These are phyloP conservation scores for Kurtzmaniella quercitrusa DNA, from an alignment of 1,139 yeast genomes.

Conservation along the genomic window DNA sequence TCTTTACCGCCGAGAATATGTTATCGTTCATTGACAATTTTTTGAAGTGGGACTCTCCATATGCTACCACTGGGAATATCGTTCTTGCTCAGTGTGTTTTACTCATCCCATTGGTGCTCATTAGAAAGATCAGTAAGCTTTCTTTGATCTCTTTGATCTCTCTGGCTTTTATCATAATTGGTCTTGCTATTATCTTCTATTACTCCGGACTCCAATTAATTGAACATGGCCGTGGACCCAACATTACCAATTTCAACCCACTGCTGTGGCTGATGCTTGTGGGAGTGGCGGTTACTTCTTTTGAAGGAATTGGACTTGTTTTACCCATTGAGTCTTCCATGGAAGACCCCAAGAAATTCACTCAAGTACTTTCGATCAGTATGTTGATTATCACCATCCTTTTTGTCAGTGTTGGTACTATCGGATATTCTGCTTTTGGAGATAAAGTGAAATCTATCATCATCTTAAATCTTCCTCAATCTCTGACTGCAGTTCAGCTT, in stretches of 20 bases:
- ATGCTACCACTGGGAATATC: conserved; percentile 23
- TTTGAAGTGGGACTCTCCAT: conserved; percentile 10
- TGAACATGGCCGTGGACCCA: conserved; percentile 46
- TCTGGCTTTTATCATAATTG: conserved; percentile 59
- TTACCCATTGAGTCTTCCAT: conserved; percentile 76
- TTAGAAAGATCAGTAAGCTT: conserved; percentile 67
- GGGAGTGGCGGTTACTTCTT: conserved; percentile 79
- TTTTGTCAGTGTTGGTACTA: conserved; percentile 58
- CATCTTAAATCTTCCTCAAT: conserved; percentile 66
- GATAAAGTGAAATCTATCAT: conserved; percentile 63
- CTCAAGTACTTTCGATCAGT: conserved; percentile 56
- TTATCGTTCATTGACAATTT: conserved; percentile 36
- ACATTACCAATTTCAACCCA: conserved; percentile 49
- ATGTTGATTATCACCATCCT: conserved; percentile 55
- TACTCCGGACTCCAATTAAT: conserved; percentile 48
- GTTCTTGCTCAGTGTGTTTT: conserved; percentile 55
- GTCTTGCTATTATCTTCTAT: conserved; percentile 58
- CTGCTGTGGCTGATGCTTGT: conserved; percentile 67
- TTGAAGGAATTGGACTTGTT: conserved; percentile 76
- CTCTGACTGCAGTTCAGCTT: conserved; percentile 55
- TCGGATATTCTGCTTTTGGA: conserved; percentile 72
- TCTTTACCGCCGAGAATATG: conserved; percentile 68
- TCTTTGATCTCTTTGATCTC: conserved; percentile 66
- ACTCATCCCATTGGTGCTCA: conserved; percentile 64
- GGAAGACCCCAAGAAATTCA: conserved; percentile 69